These are phyloP conservation scores for Serendipita sp. DNA, from an alignment of 768 basidiomycete genomes.

Conservation along the genomic window DNA sequence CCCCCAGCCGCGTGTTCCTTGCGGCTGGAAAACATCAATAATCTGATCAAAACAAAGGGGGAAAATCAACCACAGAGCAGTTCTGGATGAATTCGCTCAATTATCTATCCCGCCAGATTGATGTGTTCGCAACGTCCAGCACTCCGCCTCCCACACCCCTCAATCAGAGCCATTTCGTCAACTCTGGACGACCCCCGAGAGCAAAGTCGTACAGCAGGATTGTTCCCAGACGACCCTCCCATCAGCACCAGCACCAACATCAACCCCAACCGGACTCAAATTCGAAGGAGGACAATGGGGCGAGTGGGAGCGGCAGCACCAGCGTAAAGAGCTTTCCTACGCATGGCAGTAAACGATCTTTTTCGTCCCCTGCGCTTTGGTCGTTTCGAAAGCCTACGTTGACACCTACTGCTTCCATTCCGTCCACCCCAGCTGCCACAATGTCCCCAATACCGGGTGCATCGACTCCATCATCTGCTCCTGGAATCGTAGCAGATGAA, in stretches of 20 bases:
- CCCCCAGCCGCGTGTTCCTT: neutral
- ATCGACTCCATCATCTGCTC: conserved; percentile 21
- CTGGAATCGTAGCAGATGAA: conserved; percentile 23
- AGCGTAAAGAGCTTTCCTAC: conserved; percentile 16
- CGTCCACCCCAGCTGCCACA: conserved; percentile 12
- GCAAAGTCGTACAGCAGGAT: conserved; percentile 5
- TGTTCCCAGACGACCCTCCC: neutral
- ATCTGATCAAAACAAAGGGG: neutral
- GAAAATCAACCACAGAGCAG: neutral
- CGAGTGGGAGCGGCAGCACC: conserved; percentile 10
- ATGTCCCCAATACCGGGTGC: neutral
- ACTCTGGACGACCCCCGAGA: conserved; percentile 1
- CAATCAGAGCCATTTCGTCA: conserved; percentile 19
- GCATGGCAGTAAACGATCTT: conserved; percentile 37
- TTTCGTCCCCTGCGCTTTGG: conserved; percentile 45
- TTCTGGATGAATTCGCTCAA: conserved; percentile 61
- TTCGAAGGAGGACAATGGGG: conserved; percentile 1
- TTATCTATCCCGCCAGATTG: conserved; percentile 70
- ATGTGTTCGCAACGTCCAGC: conserved; percentile 36
- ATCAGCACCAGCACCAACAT: conserved; percentile 2
- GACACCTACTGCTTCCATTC: conserved; percentile 12
- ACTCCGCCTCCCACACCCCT: conserved; percentile 44
- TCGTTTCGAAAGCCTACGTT: conserved; percentile 15
- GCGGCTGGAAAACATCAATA: neutral
- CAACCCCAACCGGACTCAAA: neutral